A percentile compares a stretch with the other conserved stretches of the same genome.
These are phyloP conservation scores for Xylaria bambusicola DNA, from an alignment of 495 filamentous ascomycete genomes.

Conservation along the genomic window DNA sequence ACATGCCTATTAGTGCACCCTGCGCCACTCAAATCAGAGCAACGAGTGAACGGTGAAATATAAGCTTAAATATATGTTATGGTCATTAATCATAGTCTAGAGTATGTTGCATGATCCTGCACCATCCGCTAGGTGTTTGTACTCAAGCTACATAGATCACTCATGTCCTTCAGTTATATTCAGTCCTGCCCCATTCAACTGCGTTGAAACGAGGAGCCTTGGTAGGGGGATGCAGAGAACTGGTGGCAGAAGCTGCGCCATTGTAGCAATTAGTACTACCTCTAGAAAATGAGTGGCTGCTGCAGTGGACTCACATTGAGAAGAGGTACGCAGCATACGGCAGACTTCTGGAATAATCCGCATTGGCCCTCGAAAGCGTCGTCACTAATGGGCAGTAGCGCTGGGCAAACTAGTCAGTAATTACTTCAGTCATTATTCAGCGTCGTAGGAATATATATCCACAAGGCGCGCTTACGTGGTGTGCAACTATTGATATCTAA, in stretches of 20 bases:
- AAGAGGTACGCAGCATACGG: constrained; percentile 2
- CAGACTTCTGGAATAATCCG: neutral
- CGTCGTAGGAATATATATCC: neutral
- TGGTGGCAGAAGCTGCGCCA: neutral
- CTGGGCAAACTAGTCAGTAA: neutral
- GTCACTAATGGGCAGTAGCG: constrained; percentile 1
- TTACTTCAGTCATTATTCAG: neutral
- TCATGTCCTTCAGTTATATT: too few relatives aligned
- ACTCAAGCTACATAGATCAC: too few relatives aligned
- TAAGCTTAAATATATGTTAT: too few relatives aligned
- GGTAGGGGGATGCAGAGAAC: neutral
- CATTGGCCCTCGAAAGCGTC: constrained; percentile 3
- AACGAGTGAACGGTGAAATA: too few relatives aligned
- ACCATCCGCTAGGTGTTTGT: too few relatives aligned
- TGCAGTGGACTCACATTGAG: neutral
- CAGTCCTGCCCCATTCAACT: too few relatives aligned
- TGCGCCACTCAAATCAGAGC: too few relatives aligned
- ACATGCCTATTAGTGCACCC: too few relatives aligned
- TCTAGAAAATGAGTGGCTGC: too few relatives aligned
- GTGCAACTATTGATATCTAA: neutral
- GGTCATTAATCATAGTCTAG: too few relatives aligned
- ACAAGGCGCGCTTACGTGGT: neutral
- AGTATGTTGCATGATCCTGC: too few relatives aligned
- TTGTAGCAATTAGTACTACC: neutral
- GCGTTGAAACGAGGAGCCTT: too few relatives aligned